These are phyloP conservation scores for Pichia sp. DNA, from an alignment of 1,139 yeast genomes.

Conservation along the genomic window DNA sequence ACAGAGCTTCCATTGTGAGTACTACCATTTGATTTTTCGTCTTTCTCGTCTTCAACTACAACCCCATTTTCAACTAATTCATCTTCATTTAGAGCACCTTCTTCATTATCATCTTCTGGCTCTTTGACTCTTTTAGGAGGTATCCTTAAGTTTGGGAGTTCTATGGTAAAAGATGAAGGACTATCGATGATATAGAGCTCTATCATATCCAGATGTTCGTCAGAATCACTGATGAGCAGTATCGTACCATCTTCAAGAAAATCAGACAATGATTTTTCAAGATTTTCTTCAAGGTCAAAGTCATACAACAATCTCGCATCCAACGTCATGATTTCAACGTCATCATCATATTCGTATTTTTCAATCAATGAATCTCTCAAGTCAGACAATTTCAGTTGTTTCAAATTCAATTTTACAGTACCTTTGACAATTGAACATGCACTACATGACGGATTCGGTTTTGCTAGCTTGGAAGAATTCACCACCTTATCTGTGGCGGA, in stretches of 20 bases:
- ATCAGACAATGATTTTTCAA: slow-evolving; percentile 43
- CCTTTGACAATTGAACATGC: slow-evolving; percentile 67
- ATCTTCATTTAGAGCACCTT: slow-evolving; percentile 17
- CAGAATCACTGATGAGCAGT: slow-evolving; percentile 73
- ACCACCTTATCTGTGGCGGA: slow-evolving; percentile 61
- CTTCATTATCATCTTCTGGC: slow-evolving; percentile 17
- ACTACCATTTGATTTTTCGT: neutral
- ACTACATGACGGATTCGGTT: slow-evolving; percentile 65
- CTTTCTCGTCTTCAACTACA: slow-evolving; percentile 4
- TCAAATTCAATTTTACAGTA: slow-evolving; percentile 36
- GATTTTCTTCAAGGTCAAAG: slow-evolving; percentile 81
- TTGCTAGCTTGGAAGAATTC: slow-evolving; percentile 54
- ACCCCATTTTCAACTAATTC: slow-evolving; percentile 18
- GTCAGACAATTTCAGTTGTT: slow-evolving; percentile 35
- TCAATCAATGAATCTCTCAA: slow-evolving; percentile 43
- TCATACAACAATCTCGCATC: slow-evolving; percentile 68
- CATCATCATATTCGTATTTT: slow-evolving; percentile 59
- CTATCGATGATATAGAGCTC: slow-evolving; percentile 52
- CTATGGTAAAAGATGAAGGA: slow-evolving; percentile 27
- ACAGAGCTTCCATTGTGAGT: neutral
- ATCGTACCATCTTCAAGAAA: slow-evolving; percentile 57
- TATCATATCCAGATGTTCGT: slow-evolving; percentile 60
- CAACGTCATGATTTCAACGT: slow-evolving; percentile 59
- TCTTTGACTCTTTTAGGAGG: slow-evolving; percentile 16
- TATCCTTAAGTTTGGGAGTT: slow-evolving; percentile 33